phyloP scores from a whole-genome alignment of 805 yeast genomes.

The Lachancea waltii region DNA sequence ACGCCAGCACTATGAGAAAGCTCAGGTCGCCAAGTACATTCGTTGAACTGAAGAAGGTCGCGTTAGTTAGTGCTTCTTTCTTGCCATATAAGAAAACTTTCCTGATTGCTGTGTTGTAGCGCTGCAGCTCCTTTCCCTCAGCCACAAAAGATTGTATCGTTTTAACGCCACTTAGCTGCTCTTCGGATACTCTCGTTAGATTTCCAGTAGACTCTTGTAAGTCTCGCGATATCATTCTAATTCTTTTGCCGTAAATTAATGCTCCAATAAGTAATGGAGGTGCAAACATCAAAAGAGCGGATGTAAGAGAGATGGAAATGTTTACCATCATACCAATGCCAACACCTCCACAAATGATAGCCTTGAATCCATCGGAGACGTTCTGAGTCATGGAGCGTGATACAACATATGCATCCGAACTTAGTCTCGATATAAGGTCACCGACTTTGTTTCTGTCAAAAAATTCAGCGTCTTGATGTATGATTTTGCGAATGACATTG shows the following conservation, averaged over 20 bases:
- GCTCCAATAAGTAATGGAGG: conserved; percentile 81
- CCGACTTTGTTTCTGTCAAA: conserved; percentile 94
- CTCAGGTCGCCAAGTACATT: conserved; percentile 82
- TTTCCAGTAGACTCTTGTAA: conserved; percentile 85
- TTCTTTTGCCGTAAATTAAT: conserved; percentile 71
- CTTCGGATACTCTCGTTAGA: conserved; percentile 87
- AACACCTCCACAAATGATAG: conserved; percentile 73
- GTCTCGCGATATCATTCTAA: conserved; percentile 65
- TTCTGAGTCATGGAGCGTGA: conserved; percentile 86
- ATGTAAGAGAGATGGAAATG: conserved; percentile 75
- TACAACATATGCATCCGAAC: conserved; percentile 86
- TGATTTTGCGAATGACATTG: conserved; percentile 65
- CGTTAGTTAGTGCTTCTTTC: conserved; percentile 73
- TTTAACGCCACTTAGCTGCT: conserved; percentile 76
- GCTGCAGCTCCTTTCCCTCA: conserved; percentile 70
- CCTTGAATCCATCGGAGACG: conserved; percentile 83
- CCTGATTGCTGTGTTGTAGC: conserved; percentile 69
- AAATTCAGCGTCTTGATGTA: conserved; percentile 86
- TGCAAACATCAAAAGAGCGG: conserved; percentile 67
- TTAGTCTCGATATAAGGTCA: conserved; percentile 81
- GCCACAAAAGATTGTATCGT: conserved; percentile 93
- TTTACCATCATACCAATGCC: conserved; percentile 88
- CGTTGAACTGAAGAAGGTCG: conserved; percentile 69
- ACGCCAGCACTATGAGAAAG: conserved; percentile 62
- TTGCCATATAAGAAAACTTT: conserved; percentile 60